phyloP scores from a whole-genome alignment of 1,139 yeast species.

The Debaryomyces coudertii region DNA sequence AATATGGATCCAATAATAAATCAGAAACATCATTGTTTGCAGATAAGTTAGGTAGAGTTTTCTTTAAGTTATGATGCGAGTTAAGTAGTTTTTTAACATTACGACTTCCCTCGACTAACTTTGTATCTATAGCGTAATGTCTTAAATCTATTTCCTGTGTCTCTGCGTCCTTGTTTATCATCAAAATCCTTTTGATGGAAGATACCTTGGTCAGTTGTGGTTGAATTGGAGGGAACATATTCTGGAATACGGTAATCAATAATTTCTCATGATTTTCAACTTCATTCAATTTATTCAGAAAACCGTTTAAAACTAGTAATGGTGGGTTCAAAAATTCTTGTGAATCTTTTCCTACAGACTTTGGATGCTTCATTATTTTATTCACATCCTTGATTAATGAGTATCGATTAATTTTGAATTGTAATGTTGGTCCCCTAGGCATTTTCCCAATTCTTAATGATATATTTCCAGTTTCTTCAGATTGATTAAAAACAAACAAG shows the following conservation, averaged over 20 bases:
- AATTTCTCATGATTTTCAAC: constrained; percentile 74
- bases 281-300: constrained; percentile 55
- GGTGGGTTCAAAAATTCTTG: constrained; percentile 79
- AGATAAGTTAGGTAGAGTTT: constrained; percentile 73
- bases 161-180: constrained; percentile 72
- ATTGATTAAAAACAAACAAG: constrained; percentile 82
- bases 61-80: constrained; percentile 63
- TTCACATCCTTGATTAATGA: constrained; percentile 85
- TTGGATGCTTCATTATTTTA: constrained; percentile 68
- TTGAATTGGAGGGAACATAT: constrained; percentile 91
- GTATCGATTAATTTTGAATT: constrained; percentile 76
- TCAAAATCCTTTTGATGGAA: constrained; percentile 79
- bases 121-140: constrained; percentile 89
- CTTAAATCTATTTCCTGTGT: constrained; percentile 80
- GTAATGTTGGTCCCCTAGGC: constrained; percentile 94
- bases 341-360: constrained; percentile 63
- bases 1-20: constrained; percentile 78
- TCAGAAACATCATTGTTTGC: constrained; percentile 78
- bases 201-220: constrained; percentile 77
- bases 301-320: constrained; percentile 87
- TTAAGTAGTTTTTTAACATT: constrained; percentile 77
- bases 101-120: constrained; percentile 79
- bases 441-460: constrained; percentile 82
- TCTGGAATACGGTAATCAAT: constrained; percentile 88
- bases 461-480: constrained; percentile 75